Conservation (phyloP, 2,329 filamentous ascomycete genomes). For the Arthrobotrys conoides region DNA sequence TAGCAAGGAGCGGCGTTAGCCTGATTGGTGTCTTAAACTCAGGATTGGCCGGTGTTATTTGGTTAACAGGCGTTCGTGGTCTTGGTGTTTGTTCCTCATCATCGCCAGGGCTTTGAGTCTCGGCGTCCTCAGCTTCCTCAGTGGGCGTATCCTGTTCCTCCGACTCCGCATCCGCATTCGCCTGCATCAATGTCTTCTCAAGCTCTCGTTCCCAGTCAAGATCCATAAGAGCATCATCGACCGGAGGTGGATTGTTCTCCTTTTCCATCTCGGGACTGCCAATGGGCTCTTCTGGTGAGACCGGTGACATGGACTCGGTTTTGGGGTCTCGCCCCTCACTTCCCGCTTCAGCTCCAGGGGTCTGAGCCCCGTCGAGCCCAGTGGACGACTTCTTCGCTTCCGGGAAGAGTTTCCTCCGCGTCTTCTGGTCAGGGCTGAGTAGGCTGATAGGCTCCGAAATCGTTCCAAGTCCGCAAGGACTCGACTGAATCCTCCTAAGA, state of each 20-base stretch:
- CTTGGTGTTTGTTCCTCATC: constrained; percentile 22
- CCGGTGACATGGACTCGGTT: constrained; percentile 67
- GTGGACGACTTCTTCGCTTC: constrained; percentile 43
- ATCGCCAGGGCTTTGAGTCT: constrained; percentile 17
- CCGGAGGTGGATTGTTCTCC: constrained; percentile 67
- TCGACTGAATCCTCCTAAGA: constrained; percentile 74
- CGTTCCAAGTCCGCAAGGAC: constrained; percentile 68
- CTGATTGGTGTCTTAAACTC: constrained; percentile 59
- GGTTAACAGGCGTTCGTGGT: constrained; percentile 45
- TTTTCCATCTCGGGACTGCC: constrained; percentile 65
- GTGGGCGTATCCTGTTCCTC: constrained; percentile 48
- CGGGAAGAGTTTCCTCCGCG: constrained; percentile 55
- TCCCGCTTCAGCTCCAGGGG: constrained; percentile 44
- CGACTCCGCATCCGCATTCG: constrained; percentile 70
- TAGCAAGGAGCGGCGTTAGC: constrained; percentile 56
- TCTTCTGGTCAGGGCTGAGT: constrained; percentile 58
- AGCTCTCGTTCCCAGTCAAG: constrained; percentile 69
- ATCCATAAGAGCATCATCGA: constrained; percentile 68
- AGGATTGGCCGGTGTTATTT: constrained; percentile 37
- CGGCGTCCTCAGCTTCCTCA: constrained; percentile 12
- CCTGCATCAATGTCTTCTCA: constrained; percentile 72
- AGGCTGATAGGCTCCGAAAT: constrained; percentile 51
- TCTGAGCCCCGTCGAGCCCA: constrained; percentile 44
- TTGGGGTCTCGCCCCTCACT: constrained; percentile 66
- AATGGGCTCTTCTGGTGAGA: constrained; percentile 62